Evolutionary conservation across 805 yeast species (phyloP).

Genomic region (Spencermartinsiella europaea): DNA sequence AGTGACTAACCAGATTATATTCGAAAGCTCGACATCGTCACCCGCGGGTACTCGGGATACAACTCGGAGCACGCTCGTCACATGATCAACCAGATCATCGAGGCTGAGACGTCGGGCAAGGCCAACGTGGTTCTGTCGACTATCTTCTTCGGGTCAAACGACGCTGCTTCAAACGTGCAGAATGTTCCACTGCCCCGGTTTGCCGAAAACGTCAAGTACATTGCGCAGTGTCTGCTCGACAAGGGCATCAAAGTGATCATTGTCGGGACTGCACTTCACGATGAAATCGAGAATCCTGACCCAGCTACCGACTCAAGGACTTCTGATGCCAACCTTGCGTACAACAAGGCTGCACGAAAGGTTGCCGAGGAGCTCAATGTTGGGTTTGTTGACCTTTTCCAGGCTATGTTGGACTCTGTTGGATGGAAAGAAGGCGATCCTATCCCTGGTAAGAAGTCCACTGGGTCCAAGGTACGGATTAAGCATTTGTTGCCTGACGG

Average conservation of each 20-base stretch:
- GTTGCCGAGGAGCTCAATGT: slow-evolving; percentile 44
- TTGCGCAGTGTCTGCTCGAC: slow-evolving; percentile 39
- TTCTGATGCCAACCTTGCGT: slow-evolving; percentile 41
- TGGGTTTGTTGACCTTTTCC: slow-evolving; percentile 55
- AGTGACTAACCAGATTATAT: slow-evolving; percentile 4
- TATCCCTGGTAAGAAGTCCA: slow-evolving; percentile 11
- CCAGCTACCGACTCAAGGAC: slow-evolving; percentile 37
- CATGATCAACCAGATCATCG: slow-evolving; percentile 46
- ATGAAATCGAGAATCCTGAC: slow-evolving; percentile 17
- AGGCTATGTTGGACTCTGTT: slow-evolving; percentile 37
- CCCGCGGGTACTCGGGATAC: slow-evolving; percentile 77
- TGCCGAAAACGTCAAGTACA: slow-evolving; percentile 40
- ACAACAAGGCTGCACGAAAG: slow-evolving; percentile 45
- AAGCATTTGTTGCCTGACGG: slow-evolving; percentile 45
- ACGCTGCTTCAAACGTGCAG: slow-evolving; percentile 42
- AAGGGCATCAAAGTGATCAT: slow-evolving; percentile 47
- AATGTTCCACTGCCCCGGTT: slow-evolving; percentile 49
- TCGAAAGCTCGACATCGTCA: slow-evolving; percentile 61
- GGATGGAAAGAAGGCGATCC: slow-evolving; percentile 37
- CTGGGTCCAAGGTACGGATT: slow-evolving; percentile 10
- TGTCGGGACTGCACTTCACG: slow-evolving; percentile 56
- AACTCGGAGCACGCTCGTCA: slow-evolving; percentile 55
- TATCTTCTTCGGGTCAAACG: slow-evolving; percentile 81
- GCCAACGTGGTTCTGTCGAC: slow-evolving; percentile 39
- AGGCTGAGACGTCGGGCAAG: slow-evolving; percentile 39